These are phyloP conservation scores for Epichloe sibirici DNA, from an alignment of 2,329 filamentous ascomycete genomes.

Conservation along the genomic window DNA sequence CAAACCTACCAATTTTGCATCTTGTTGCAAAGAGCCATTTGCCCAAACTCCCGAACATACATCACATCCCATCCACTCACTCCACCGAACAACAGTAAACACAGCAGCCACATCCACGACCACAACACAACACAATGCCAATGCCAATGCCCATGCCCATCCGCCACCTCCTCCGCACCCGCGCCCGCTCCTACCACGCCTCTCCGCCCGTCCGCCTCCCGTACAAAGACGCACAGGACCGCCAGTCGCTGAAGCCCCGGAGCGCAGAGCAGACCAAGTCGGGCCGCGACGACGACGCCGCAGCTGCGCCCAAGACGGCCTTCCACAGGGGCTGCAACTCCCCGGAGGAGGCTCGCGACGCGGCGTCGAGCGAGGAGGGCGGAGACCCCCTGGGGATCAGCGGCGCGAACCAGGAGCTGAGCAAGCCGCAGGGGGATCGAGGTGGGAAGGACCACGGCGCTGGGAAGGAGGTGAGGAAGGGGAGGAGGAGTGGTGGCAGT, in stretches of 20 bases:
- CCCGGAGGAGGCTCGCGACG: constrained; percentile 46
- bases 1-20: no score
- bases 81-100: not conserved
- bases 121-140: no score
- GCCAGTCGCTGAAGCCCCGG: constrained; percentile 51
- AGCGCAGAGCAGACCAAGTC: constrained; percentile 56
- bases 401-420: constrained; percentile 6
- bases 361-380: constrained; percentile 16
- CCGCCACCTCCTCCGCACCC: constrained; percentile 2
- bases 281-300: constrained; percentile 48
- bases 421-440: constrained; percentile 7
- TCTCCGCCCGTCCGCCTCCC: constrained; percentile 17
- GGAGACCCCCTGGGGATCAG: constrained; percentile 5
- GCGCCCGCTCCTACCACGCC: constrained; percentile 20
- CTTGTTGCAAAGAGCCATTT: no score
- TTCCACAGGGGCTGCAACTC: constrained; percentile 57
- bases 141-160: no score
- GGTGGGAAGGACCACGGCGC: constrained; percentile 19
- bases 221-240: constrained; percentile 43
- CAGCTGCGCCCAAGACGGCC: constrained; percentile 46
- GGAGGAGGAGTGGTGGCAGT: constrained; percentile 20
- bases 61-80: not conserved
- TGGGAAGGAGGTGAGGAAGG: constrained; percentile 22
- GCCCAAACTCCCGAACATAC: not conserved
- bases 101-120: no score